A percentile compares a stretch with the other conserved stretches of the same genome.
These are phyloP conservation scores for Barnettozyma salicaria DNA, from an alignment of 805 yeast species.

Conservation along the genomic window DNA sequence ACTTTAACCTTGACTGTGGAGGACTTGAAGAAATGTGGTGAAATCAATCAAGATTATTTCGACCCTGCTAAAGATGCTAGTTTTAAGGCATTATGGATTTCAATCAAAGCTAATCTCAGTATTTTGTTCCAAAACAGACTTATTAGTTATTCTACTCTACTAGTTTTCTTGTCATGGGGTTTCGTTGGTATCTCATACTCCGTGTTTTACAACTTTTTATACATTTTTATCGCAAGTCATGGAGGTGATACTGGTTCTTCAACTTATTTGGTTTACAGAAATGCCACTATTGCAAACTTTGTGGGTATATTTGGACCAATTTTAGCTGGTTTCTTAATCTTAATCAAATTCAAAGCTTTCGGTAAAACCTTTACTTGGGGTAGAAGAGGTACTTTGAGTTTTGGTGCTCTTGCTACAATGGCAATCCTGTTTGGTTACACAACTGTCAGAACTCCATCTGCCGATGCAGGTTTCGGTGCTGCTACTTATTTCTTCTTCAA, in stretches of 20 bases:
- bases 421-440: conserved; percentile 58
- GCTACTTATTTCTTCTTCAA: conserved; percentile 44
- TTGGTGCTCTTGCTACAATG: conserved; percentile 49
- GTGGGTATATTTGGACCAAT: conserved; percentile 45
- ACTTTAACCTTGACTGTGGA: conserved; percentile 38
- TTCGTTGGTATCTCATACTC: conserved; percentile 50
- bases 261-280: conserved; percentile 39
- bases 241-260: conserved; percentile 42
- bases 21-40: conserved; percentile 41
- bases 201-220: conserved; percentile 46
- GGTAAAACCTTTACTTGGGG: conserved; percentile 32
- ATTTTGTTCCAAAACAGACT: conserved; percentile 38
- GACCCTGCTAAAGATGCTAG: conserved; percentile 19
- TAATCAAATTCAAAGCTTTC: conserved; percentile 13
- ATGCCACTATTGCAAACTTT: conserved; percentile 40
- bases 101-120: conserved; percentile 34
- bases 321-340: conserved; percentile 35
- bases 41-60: conserved; percentile 27
- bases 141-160: conserved; percentile 36
- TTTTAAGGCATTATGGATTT: conserved; percentile 12
- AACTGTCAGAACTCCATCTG: conserved; percentile 46
- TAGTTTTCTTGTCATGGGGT: conserved; percentile 46
- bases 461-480: conserved; percentile 45
- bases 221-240: conserved; percentile 42
- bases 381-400: conserved; percentile 49